Evolutionary conservation across 139 green algal genomes (phyloP).

Genomic region (Chlamydomonas incerta): DNA sequence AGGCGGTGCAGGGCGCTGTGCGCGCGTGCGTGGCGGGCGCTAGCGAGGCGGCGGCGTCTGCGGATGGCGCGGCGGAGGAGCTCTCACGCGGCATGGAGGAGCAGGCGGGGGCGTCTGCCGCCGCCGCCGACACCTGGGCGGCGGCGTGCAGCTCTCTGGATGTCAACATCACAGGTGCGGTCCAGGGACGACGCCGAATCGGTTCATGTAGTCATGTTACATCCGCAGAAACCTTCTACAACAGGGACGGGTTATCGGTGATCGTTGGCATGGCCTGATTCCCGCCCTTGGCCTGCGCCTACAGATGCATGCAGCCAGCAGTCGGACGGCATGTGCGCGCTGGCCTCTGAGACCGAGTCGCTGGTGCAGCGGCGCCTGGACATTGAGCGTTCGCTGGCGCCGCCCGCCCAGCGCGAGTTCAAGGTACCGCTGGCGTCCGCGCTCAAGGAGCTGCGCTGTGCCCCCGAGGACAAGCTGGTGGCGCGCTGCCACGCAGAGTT

Average conservation of each 20-base stretch:
- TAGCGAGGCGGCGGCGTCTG: neutral
- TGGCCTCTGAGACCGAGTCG: neutral
- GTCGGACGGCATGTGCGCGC: neutral
- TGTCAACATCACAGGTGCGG: neutral
- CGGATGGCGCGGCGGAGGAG: neutral
- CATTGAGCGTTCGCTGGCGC: neutral
- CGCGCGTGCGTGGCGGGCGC: neutral
- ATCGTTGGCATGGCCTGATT: no score
- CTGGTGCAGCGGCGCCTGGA: neutral
- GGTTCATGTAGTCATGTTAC: no score
- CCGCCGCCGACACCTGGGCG: neutral
- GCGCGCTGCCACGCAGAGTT: slow-evolving; percentile 52
- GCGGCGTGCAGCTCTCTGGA: neutral
- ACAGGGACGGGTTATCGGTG: no score
- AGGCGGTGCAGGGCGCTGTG: neutral
- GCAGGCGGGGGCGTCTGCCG: neutral
- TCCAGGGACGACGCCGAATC: no score
- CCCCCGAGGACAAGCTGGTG: slow-evolving; percentile 54
- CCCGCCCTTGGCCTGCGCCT: neutral
- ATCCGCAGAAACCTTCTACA: no score
- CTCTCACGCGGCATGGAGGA: neutral
- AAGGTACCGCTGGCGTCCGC: slow-evolving; percentile 3
- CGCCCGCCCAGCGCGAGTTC: neutral
- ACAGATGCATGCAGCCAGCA: neutral
- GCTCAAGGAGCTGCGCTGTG: slow-evolving; percentile 58